Conservation (phyloP, 2,329 filamentous ascomycete genomes). For the Apiospora kogelbergensis region DNA sequence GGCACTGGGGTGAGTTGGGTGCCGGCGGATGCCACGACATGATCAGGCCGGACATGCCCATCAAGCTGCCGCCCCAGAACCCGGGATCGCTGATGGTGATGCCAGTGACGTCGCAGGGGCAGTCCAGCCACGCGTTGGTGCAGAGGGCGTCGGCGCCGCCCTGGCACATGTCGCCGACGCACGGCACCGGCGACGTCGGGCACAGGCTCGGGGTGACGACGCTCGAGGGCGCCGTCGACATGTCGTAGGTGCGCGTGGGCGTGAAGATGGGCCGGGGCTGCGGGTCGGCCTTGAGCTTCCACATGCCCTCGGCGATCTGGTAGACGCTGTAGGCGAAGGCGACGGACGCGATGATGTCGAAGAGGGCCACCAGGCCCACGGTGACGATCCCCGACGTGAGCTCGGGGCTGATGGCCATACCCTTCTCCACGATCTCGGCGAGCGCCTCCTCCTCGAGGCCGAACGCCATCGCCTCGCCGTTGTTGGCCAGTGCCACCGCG, state of each 20-base stretch:
- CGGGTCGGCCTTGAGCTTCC: neutral
- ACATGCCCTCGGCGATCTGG: neutral
- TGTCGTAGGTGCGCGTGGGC: neutral
- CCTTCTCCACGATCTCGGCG: neutral
- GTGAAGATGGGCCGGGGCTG: neutral
- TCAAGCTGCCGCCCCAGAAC: neutral
- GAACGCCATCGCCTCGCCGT: neutral
- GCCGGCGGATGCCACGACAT: neutral
- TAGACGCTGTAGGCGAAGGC: neutral
- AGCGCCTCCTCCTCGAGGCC: neutral
- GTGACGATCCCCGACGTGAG: too few relatives aligned
- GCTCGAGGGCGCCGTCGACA: neutral
- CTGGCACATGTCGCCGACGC: neutral
- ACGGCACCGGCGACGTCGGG: neutral
- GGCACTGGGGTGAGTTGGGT: neutral
- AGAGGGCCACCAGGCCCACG: neutral
- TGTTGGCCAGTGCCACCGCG: neutral
- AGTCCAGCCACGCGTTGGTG: neutral
- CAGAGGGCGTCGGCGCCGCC: neutral
- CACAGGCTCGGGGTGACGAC: neutral
- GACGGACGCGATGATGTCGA: neutral
- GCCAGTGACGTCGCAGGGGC: neutral
- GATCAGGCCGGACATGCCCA: neutral
- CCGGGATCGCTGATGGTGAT: neutral
- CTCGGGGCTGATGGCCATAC: too few relatives aligned